Conservation (phyloP, 2,329 filamentous ascomycete species). For the Ceratocystis colombiana region DNA sequence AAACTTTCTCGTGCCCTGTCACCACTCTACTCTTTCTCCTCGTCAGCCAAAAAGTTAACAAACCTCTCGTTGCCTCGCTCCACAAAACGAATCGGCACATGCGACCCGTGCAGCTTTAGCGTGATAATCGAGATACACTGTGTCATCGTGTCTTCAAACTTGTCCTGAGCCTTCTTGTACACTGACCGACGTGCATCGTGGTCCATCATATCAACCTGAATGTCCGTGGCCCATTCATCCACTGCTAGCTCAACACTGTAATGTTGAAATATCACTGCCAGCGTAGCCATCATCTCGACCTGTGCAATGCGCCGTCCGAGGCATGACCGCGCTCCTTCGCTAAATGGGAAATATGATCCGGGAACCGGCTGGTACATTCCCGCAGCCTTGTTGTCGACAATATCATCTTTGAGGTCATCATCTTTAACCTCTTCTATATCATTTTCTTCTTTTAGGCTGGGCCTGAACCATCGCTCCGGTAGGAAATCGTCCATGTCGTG, state of each 20-base stretch:
- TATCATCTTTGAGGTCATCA: slow-evolving; percentile 1
- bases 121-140: slow-evolving; percentile 56
- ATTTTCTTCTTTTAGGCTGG: slow-evolving; percentile 9
- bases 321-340: slow-evolving; percentile 48
- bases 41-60: slow-evolving; percentile 33
- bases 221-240: slow-evolving; percentile 46
- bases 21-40: not conserved
- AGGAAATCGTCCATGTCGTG: slow-evolving; percentile 58
- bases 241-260: slow-evolving; percentile 63
- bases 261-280: slow-evolving; percentile 46
- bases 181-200: slow-evolving; percentile 39
- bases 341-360: slow-evolving; percentile 51
- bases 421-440: slow-evolving; percentile 27
- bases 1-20: not conserved
- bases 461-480: slow-evolving; percentile 61
- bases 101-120: slow-evolving; percentile 52
- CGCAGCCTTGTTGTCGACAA: slow-evolving; percentile 29
- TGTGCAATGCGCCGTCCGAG: slow-evolving; percentile 50
- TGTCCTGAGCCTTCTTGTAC: slow-evolving; percentile 52
- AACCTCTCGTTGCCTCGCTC: slow-evolving; percentile 62
- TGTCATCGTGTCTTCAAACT: slow-evolving; percentile 43
- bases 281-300: slow-evolving; percentile 46
- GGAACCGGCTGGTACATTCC: slow-evolving; percentile 48
- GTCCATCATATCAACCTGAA: slow-evolving; percentile 45
- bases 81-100: slow-evolving; percentile 58